Conservation (phyloP, 1,139 yeast genomes). For the Diutina ranongensis region DNA sequence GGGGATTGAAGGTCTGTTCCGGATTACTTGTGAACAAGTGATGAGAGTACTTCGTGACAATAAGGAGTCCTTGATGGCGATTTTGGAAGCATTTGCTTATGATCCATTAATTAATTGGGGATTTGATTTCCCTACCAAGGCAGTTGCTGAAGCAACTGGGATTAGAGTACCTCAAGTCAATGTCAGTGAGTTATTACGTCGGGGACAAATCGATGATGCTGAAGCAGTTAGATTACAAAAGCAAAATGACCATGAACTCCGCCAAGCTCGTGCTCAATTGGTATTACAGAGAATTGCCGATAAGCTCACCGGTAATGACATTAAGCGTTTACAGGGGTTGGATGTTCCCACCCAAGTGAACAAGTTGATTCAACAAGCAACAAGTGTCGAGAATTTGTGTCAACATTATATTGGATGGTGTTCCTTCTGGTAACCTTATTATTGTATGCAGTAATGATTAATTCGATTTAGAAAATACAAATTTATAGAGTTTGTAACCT, state of each 20-base stretch:
- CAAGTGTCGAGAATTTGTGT: constrained; percentile 89
- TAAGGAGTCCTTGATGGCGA: constrained; percentile 95
- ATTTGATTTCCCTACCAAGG: constrained; percentile 79
- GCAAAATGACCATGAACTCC: constrained; percentile 67
- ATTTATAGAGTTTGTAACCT: too few species aligned
- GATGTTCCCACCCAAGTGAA: constrained; percentile 90
- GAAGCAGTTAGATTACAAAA: constrained; percentile 63
- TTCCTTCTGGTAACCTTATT: constrained; percentile 93
- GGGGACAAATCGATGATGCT: constrained; percentile 65
- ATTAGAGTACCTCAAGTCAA: constrained; percentile 54
- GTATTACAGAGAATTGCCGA: constrained; percentile 86
- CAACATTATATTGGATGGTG: constrained; percentile 99
- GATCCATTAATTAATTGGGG: constrained; percentile 99
- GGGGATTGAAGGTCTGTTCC: constrained; percentile 94
- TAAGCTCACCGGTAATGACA: constrained; percentile 89
- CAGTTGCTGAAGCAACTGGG: constrained; percentile 64
- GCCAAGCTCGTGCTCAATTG: constrained; percentile 85
- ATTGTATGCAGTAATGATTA: too few species aligned
- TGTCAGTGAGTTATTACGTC: constrained; percentile 55
- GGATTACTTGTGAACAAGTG: constrained; percentile 94
- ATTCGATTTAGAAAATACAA: too few species aligned
- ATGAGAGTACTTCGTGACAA: constrained; percentile 90
- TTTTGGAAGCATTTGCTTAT: constrained; percentile 94
- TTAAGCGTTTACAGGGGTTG: constrained; percentile 56
- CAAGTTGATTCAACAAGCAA: constrained; percentile 88